These are phyloP conservation scores for Carex littledalei DNA, from an alignment of 176 grass and related monocot genomes.

Conservation along the genomic window DNA sequence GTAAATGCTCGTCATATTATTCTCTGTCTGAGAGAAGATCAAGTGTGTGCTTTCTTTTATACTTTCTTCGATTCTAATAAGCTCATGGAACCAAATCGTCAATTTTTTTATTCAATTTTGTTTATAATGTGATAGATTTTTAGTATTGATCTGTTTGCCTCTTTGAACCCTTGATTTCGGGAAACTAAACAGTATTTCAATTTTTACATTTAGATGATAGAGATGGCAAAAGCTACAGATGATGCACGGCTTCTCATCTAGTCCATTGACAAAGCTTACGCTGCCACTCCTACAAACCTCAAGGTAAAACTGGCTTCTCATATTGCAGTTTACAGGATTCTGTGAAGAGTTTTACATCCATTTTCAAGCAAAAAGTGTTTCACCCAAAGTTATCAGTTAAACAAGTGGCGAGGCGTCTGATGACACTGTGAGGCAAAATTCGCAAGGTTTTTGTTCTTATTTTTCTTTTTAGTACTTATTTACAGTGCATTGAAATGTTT, in stretches of 20 bases:
- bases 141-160: background rate
- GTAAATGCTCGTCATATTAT: too few species aligned
- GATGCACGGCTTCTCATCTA: constrained; percentile 67
- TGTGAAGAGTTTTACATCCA: too few species aligned
- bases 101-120: background rate
- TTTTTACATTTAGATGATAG: background rate
- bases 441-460: too few species aligned
- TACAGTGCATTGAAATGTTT: too few species aligned
- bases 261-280: constrained; percentile 64
- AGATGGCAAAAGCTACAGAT: constrained; percentile 47
- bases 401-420: too few species aligned
- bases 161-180: background rate
- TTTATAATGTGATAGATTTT: background rate
- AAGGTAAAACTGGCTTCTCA: constrained; percentile 29
- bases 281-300: constrained; percentile 67
- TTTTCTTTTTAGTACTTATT: too few species aligned
- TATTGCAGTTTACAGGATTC: too few species aligned
- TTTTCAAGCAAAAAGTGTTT: too few species aligned
- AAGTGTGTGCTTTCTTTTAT: background rate
- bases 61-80: background rate
- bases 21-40: background rate
- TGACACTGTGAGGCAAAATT: too few species aligned
- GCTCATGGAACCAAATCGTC: background rate
- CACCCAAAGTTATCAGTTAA: too few species aligned
- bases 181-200: background rate